Conservation (phyloP, 1,284 basidiomycete species). For the Cystobasidiaceae sp. region DNA sequence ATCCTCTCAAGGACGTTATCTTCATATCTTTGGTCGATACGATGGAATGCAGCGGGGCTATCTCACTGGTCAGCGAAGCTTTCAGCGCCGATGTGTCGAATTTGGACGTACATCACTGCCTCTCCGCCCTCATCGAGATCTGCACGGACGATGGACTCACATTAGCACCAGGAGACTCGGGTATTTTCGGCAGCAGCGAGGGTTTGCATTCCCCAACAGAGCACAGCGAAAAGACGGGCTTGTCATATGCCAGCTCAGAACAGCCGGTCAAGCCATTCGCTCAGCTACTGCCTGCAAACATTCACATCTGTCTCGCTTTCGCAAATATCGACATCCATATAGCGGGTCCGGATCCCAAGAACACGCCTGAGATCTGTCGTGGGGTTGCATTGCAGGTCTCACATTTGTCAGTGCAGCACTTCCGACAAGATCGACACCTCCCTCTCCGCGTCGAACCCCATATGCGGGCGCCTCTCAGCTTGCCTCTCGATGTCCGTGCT, state of each 20-base stretch:
- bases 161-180: no score
- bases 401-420: conserved; percentile 57
- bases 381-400: conserved; percentile 64
- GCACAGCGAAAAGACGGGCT: no score
- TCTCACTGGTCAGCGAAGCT: background rate
- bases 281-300: conserved; percentile 55
- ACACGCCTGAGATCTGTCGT: conserved; percentile 59
- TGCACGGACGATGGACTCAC: background rate
- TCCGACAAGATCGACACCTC: conserved; percentile 53
- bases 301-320: conserved; percentile 58
- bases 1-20: background rate
- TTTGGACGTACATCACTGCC: conserved; percentile 4
- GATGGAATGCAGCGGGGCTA: background rate
- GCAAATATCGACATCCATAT: conserved; percentile 63
- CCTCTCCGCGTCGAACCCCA: conserved; percentile 50
- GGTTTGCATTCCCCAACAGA: no score
- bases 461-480: conserved; percentile 51
- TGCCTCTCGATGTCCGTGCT: conserved; percentile 60
- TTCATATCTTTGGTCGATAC: conserved; percentile 3
- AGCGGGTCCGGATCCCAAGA: conserved; percentile 70
- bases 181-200: no score
- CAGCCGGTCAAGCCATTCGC: conserved; percentile 44
- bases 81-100: background rate
- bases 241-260: background rate
- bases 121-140: background rate